Evolutionary conservation across 2,329 filamentous ascomycete genomes (phyloP).

Genomic region (Aspergillus quadricinctus): DNA sequence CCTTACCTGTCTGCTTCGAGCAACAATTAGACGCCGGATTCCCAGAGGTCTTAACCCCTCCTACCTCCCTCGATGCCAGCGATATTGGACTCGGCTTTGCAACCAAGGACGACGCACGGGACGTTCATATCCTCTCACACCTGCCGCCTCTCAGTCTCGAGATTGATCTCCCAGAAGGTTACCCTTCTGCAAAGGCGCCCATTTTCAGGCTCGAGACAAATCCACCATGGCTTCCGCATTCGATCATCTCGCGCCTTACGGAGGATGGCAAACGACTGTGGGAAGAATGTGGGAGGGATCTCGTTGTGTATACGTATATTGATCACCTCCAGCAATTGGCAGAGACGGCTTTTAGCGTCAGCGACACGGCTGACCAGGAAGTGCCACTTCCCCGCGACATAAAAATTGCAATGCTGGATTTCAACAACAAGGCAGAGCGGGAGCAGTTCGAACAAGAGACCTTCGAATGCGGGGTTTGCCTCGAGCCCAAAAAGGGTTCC

Average conservation of each 20-base stretch:
- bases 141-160: constrained; percentile 53
- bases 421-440: constrained; percentile 69
- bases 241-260: constrained; percentile 43
- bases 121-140: constrained; percentile 48
- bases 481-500: constrained; percentile 86
- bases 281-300: constrained; percentile 56
- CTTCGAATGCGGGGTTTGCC: constrained; percentile 81
- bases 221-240: constrained; percentile 50
- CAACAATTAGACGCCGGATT: constrained; percentile 30
- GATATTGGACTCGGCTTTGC: constrained; percentile 14
- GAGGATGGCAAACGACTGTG: constrained; percentile 50
- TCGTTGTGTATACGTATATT: constrained; percentile 57
- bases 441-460: constrained; percentile 76
- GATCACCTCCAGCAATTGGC: constrained; percentile 57
- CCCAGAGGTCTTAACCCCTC: constrained; percentile 37
- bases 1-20: constrained; percentile 46
- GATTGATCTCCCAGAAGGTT: constrained; percentile 51
- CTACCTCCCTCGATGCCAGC: constrained; percentile 36
- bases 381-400: constrained; percentile 47
- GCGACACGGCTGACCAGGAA: constrained; percentile 34
- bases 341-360: constrained; percentile 52
- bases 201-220: constrained; percentile 45
- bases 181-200: constrained; percentile 53
- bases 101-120: constrained; percentile 24
- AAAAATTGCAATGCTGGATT: constrained; percentile 71